Base-by-base conservation (phyloP, 164 flowering plant species). In the Magnolia kwangsiensis region DNA sequence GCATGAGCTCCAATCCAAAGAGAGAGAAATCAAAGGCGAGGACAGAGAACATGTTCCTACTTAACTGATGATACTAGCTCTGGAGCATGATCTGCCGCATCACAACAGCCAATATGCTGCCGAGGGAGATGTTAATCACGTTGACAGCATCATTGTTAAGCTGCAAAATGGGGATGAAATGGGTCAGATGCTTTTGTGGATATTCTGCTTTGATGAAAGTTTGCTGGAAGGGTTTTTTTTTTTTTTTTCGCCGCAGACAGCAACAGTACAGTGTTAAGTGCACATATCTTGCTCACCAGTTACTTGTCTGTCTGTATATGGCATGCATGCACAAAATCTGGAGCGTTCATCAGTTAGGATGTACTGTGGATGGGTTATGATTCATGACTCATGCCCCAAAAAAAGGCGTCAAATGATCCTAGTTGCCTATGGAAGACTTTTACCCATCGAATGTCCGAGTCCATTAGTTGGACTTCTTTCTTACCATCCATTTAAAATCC, bases 61-160 rank as follows among this genome's bases (percentile, higher is more conserved):
- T 37, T 37, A 4, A 4, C 19, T 24, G 71, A 5, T 13, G 45
- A 29, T 19, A 31, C 76, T 51, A 21, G 18, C 72, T 88, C 58
- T 67, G 81, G 23, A 85, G 85, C 58, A 90, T 13, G 27, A 84
- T 7, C 82, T 89, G 94, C 85, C 87, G 96, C 82, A 96, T 86
- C 77, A 88, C 18, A 75, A 96, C 83, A 3, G 98, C 97, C 63
- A 92, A 79, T 72, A 89, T 82, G 86, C 94, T 88, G 69, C 99
- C 99, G 72, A 94, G 77, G 5, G 98, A 85, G 80, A 96, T 92
- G 84, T 96, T 94, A 80, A 96, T 90, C 59, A 94, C 78, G 78
- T 94, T 94, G 61, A 92, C 98, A 27, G 75, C 88, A 76, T 96
- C 98, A 77, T 96, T 92, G 84, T 87, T 94, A 20, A 92, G 97